phyloP scores from a whole-genome alignment of 805 yeast species.

The Jamesozyma lodderae region DNA sequence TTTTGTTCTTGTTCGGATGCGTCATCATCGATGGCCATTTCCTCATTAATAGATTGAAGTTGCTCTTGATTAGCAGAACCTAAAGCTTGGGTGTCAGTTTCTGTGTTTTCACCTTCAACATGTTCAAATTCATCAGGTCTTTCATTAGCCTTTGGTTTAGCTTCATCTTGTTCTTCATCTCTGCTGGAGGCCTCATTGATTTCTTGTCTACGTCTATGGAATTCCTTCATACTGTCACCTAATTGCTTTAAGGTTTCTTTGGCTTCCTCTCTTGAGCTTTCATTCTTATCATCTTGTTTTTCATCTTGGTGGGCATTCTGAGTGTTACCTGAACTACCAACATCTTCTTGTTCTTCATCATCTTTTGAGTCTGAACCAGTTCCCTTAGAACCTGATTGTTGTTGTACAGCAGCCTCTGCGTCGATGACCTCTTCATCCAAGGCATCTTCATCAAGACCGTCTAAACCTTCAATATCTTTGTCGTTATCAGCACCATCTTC shows the following conservation, averaged over 20 bases:
- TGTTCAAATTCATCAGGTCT: constrained; percentile 84
- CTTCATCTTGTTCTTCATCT: constrained; percentile 38
- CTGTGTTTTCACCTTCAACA: constrained; percentile 68
- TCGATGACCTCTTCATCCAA: constrained; percentile 41
- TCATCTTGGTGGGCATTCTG: constrained; percentile 37
- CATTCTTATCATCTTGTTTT: constrained; percentile 36
- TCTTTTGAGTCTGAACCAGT: constrained; percentile 51
- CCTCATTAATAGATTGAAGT: constrained; percentile 65
- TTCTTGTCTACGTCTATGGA: constrained; percentile 82
- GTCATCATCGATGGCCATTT: constrained; percentile 74
- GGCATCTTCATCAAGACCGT: constrained; percentile 40
- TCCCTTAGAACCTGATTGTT: constrained; percentile 51
- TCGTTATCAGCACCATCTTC: constrained; percentile 36
- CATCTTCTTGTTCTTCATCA: constrained; percentile 49
- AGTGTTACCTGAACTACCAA: constrained; percentile 59
- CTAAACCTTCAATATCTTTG: constrained; percentile 49
- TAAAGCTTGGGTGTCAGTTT: constrained; percentile 79
- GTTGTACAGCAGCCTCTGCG: constrained; percentile 50
- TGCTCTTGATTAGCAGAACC: constrained; percentile 84
- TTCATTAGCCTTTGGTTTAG: constrained; percentile 43
- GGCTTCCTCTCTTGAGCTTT: constrained; percentile 55
- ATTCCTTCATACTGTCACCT: constrained; percentile 87
- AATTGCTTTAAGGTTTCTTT: constrained; percentile 74
- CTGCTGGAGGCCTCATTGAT: constrained; percentile 57
- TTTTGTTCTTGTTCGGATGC: constrained; percentile 21